Conservation (phyloP, 129 eudicot genomes). For the Oenanthe sinensis region DNA sequence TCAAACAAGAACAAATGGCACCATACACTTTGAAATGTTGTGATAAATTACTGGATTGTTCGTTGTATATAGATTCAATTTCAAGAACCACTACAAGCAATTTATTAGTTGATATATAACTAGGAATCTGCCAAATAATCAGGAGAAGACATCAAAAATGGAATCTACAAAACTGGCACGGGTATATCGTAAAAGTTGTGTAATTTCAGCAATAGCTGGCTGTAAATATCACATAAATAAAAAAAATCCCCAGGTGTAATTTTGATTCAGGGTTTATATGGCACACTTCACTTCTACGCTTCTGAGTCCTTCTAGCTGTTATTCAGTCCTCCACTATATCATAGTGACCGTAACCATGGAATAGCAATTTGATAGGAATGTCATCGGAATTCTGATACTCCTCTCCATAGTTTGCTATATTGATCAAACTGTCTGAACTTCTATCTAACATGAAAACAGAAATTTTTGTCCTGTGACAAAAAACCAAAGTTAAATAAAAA, state of each 20-base stretch:
- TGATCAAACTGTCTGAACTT: conserved; percentile 32
- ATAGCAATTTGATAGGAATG: conserved; percentile 49
- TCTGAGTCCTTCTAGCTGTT: conserved; percentile 14
- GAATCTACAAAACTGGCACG: conserved; percentile 35
- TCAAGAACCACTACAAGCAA: background rate
- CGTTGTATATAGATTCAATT: background rate
- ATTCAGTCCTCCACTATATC: conserved; percentile 51
- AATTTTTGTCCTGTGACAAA: conserved; percentile 46
- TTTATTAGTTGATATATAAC: background rate
- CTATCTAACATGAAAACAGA: conserved; percentile 62
- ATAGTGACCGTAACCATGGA: conserved; percentile 87
- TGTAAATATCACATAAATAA: conserved; percentile 3
- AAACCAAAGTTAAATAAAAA: background rate
- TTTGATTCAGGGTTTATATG: conserved; percentile 16
- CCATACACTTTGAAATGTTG: background rate
- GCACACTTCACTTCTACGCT: conserved; percentile 21
- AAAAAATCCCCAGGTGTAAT: conserved; percentile 4
- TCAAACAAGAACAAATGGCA: background rate
- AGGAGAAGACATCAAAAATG: conserved; percentile 5
- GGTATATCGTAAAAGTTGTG: conserved; percentile 3
- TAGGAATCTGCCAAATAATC: conserved; percentile 8
- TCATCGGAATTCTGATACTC: conserved; percentile 50
- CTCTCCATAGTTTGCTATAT: conserved; percentile 76
- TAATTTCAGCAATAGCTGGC: conserved; percentile 4
- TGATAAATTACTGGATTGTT: background rate